Base-by-base conservation (phyloP, 495 filamentous ascomycete genomes). In the Penicillium manginii region DNA sequence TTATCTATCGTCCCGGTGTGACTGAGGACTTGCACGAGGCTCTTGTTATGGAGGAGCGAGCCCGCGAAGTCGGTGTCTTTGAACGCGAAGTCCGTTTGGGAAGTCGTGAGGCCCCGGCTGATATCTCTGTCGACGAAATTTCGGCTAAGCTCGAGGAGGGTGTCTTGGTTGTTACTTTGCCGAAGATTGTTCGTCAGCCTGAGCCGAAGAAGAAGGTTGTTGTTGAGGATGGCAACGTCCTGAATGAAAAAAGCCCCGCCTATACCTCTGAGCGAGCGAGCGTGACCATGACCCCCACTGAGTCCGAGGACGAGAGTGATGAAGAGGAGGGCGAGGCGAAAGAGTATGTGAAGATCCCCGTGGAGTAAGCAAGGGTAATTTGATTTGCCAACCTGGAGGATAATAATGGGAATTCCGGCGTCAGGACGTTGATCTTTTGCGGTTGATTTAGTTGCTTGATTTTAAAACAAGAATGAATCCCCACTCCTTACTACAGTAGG, bases 91-190 rank as follows among this genome's bases (percentile, higher is more conserved):
- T 93, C 21, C 77, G 81, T 43, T 71, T 93, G 39, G 82, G 80
- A 1, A 82, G 74, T 26, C 68, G 72, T 26, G 70, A 73, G 15
- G 80, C 80, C 14, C 84, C 87, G 54, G 88, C 86, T 10, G 74
- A 81, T 62, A 78, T 93, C 3, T 83, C 89, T 65, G 77, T 77
- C 0, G 82, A 88, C 56, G 74, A 65, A 12, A 92, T 93, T 67
- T 82, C 77, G 2, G 91, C 90, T 2, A 92, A 85, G 69, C 70
- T 91, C 70, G 84, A 89, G 62, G 84, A 89, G 71, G 85, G 91
- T 60, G 73, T 91, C 22, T 69, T 91, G 51, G 76, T 74, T 54
- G 78, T 91, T n/a, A 82, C 74, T 19, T 80, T 93, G 11, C 89
- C 88, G 3, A 92, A 92, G 77, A 69, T 73, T 15, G 84, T 87